Percentiles rank a stretch among this genome's conserved stretches.
These are phyloP conservation scores for Diversispora eburnea DNA, from an alignment of 192 early-diverging fungal species.

Conservation along the genomic window DNA sequence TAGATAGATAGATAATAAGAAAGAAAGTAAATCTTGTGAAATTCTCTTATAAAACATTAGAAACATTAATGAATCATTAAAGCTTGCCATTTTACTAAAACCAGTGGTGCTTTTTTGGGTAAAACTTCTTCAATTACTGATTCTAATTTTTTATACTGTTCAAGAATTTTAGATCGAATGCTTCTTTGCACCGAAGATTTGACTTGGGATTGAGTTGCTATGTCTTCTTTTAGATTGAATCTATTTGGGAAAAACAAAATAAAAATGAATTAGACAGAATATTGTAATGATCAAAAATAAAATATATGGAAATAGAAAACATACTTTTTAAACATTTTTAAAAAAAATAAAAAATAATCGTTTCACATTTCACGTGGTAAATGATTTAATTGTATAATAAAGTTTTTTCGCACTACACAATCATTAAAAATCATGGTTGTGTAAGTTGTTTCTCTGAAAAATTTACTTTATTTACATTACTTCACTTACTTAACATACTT, in stretches of 20 bases:
- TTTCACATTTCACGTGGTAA: not conserved
- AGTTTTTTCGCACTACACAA: no score
- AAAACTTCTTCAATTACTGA: slow-evolving; percentile 87
- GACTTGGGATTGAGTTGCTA: slow-evolving; percentile 81
- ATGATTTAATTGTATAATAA: no score
- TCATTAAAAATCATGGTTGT: no score
- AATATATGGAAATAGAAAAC: not conserved
- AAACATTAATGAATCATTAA: not conserved
- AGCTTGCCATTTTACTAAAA: slow-evolving; percentile 80
- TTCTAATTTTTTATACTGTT: slow-evolving; percentile 86
- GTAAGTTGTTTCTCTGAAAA: no score
- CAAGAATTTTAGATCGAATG: slow-evolving; percentile 79
- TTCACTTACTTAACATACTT: no score
- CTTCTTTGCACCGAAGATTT: slow-evolving; percentile 89
- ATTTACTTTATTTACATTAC: not conserved
- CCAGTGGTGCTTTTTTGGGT: slow-evolving; percentile 90
- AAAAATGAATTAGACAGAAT: not conserved
- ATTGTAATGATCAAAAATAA: not conserved
- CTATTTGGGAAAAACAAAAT: slow-evolving; percentile 34
- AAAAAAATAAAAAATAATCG: no score
- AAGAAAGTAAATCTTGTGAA: not conserved
- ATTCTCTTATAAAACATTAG: not conserved
- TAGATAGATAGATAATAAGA: not conserved
- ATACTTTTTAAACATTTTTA: slow-evolving; percentile 24
- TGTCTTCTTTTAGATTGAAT: slow-evolving; percentile 72